These are phyloP conservation scores for Penicillium italicum DNA, from an alignment of 2,329 filamentous ascomycete species.

Conservation along the genomic window DNA sequence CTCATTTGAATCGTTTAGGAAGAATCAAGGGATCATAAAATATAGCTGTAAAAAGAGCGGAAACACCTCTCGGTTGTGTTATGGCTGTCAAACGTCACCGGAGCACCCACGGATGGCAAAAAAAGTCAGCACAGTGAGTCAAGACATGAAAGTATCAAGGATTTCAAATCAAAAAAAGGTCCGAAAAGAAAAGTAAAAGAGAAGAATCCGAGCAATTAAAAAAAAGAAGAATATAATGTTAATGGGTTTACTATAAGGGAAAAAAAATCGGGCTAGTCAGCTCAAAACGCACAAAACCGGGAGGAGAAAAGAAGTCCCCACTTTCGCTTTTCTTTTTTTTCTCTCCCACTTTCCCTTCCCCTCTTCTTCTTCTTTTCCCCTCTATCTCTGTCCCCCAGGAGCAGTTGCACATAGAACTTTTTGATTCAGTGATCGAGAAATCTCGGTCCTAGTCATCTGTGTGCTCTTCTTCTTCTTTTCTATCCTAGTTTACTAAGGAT, in stretches of 20 bases:
- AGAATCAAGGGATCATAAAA: not conserved
- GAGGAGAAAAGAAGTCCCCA: constrained; percentile 24
- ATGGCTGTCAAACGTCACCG: constrained; percentile 3
- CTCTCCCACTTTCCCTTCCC: constrained; percentile 30
- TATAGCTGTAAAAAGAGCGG: not conserved
- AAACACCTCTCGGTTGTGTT: not conserved
- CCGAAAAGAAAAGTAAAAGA: not conserved
- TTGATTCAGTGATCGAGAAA: constrained; percentile 43
- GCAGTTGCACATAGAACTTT: constrained; percentile 40
- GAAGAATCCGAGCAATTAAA: not conserved
- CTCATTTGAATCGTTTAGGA: not conserved
- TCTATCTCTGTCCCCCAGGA: constrained; percentile 31
- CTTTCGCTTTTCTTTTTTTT: constrained; percentile 29
- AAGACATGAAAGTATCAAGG: not conserved
- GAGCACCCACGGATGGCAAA: constrained; percentile 3
- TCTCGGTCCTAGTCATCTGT: constrained; percentile 44
- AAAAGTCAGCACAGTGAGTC: not conserved
- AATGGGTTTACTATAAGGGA: not conserved
- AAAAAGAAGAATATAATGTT: not conserved
- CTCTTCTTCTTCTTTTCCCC: constrained; percentile 29
- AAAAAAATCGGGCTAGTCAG: constrained; percentile 3
- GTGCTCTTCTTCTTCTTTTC: constrained; percentile 35
- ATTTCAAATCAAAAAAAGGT: constrained; percentile 8
- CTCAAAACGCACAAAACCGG: constrained; percentile 24
- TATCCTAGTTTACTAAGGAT: constrained; percentile 36